Evolutionary conservation across 1,284 basidiomycete genomes (phyloP), one percentile per base, ranked within the genome.

Genomic region (Athelia sp.): DNA sequence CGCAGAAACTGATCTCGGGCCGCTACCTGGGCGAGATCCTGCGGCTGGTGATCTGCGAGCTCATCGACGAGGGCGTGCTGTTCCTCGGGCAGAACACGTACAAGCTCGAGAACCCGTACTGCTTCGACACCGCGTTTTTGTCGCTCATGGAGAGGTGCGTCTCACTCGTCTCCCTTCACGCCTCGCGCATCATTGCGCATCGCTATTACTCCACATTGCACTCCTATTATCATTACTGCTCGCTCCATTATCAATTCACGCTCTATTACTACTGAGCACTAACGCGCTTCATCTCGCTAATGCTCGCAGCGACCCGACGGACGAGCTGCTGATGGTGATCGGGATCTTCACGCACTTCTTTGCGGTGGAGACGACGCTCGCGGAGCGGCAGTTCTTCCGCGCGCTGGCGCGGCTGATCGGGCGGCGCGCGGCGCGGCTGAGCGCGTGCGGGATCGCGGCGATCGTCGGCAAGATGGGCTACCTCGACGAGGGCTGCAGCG

Each of bases 31-130:
- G 96, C 57, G 96, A 99, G 72, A 91, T 98, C 59, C 81, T 98
- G 63, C 87, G 96, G 24, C 77, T 99, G 23, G 87, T 98, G 58
- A 79, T 99, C 54, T 92, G 88, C 66, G 96, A 99, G 67, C 84
- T 99, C 56, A 93, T 98, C 64, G 96, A 99, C 65, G 87, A 95
- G 57, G 96, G 96, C 65, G 89, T 94, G 23, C 81, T 99, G 49
- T 99, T 99, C 84, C 78, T 98, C 34, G 95, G 96, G 38, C 96
- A 98, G 71, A 93, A 94, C 70, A 97, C 95, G 1, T 97, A 98
- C 81, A 98, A 98, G 74, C 80, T 98, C 47, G 94, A 98, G 70
- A 91, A 83, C 58, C 79, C 93, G 6, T 94, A 96, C 66, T 86
- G 79, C 40, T 88, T 99, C 62, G 96, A 99, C 70, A 99, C 96